Evolutionary conservation across 208 protist species (phyloP).

Genomic region (Trypanosoma avium): DNA sequence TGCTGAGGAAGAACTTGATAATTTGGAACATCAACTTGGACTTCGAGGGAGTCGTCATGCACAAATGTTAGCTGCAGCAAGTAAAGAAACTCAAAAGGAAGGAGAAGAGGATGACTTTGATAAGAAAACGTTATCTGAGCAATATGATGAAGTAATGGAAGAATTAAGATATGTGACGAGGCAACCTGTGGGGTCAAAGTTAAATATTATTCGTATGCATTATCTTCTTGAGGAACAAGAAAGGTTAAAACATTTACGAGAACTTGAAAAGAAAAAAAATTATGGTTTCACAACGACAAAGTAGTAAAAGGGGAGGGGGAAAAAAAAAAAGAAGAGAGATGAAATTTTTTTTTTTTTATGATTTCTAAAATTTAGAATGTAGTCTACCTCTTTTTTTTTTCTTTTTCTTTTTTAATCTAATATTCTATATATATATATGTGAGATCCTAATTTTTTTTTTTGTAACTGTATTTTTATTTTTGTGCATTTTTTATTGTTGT

Average conservation of each 20-base stretch:
- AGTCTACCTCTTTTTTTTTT: background rate
- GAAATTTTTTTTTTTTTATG: background rate
- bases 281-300: background rate
- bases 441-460: no score
- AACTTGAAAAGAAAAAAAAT: conserved; percentile 25
- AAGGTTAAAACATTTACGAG: conserved; percentile 45
- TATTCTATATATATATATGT: no score
- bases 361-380: background rate
- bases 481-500: no score
- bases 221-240: conserved; percentile 76
- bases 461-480: no score
- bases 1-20: conserved; percentile 48
- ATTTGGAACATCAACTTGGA: conserved; percentile 44
- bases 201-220: conserved; percentile 75
- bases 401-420: background rate
- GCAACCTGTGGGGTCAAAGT: conserved; percentile 77
- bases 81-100: background rate
- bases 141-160: conserved; percentile 72
- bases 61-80: conserved; percentile 27
- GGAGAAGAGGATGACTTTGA: conserved; percentile 30
- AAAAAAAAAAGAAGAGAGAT: background rate
- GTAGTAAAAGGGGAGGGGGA: background rate
- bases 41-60: conserved; percentile 60
- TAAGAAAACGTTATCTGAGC: conserved; percentile 49
- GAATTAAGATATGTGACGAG: conserved; percentile 61